phyloP scores from a whole-genome alignment of 2,329 filamentous ascomycete genomes.

The Diaporthe sp. region DNA sequence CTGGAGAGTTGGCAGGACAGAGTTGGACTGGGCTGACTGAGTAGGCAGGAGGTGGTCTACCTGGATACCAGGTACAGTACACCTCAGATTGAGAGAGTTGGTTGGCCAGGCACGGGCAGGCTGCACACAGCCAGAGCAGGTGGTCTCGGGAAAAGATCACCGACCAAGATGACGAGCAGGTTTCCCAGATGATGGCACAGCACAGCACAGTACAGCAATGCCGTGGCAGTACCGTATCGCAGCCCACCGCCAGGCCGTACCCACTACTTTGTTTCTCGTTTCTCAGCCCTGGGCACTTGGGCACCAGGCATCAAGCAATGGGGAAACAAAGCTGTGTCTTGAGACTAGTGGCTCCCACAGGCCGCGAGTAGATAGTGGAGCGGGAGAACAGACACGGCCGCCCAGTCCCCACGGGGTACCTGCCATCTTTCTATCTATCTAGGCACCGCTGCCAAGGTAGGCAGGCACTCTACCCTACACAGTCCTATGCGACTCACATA shows the following conservation, averaged over 20 bases:
- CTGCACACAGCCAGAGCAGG: neutral
- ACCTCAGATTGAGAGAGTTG: neutral
- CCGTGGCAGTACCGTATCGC: neutral
- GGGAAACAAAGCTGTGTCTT: too few species aligned
- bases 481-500: neutral
- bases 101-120: conserved; percentile 7
- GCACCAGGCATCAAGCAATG: neutral
- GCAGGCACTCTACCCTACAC: neutral
- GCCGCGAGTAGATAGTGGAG: neutral
- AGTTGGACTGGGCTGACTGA: neutral
- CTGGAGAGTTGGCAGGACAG: neutral
- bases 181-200: neutral
- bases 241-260: neutral
- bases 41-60: neutral
- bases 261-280: neutral
- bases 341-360: too few species aligned
- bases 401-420: conserved; percentile 19
- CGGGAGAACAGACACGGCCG: neutral
- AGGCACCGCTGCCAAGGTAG: neutral
- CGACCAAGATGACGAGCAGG: conserved; percentile 18
- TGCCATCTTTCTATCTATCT: neutral
- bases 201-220: neutral
- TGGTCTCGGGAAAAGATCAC: conserved; percentile 2
- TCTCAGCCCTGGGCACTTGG: conserved; percentile 22
- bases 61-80: neutral